phyloP scores from a whole-genome alignment of 1,284 basidiomycete species.

The Ustilago xerochloae region DNA sequence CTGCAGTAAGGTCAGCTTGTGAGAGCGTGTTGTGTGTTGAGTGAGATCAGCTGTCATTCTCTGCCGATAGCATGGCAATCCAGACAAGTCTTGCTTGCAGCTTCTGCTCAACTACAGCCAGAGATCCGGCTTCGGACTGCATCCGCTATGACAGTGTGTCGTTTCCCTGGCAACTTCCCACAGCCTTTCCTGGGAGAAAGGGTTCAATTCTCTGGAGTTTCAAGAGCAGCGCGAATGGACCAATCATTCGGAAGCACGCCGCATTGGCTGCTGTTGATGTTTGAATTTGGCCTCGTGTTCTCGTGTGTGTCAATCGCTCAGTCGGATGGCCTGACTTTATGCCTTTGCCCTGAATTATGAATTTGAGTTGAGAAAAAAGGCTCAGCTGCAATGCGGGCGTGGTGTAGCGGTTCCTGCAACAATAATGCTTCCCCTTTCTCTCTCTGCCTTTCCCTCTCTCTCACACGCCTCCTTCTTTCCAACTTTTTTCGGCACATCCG shows the following conservation, averaged over 20 bases:
- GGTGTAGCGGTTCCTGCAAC: not conserved
- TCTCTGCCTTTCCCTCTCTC: not conserved
- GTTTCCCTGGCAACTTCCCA: too few relatives aligned
- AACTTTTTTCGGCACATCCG: not conserved
- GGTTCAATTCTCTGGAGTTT: not conserved
- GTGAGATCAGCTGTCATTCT: not conserved
- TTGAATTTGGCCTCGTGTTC: not conserved
- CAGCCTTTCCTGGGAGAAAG: too few relatives aligned
- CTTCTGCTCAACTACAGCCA: not conserved
- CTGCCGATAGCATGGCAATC: not conserved
- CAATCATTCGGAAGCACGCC: conserved; percentile 8
- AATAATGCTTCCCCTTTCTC: too few relatives aligned
- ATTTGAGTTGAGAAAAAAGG: not conserved
- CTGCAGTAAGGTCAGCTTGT: too few relatives aligned
- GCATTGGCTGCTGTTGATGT: not conserved
- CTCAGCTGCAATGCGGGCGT: not conserved
- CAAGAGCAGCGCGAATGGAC: conserved; percentile 2
- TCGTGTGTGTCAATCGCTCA: too few relatives aligned
- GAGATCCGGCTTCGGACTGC: too few relatives aligned
- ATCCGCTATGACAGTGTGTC: too few relatives aligned
- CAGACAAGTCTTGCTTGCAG: too few relatives aligned
- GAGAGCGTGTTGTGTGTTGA: too few relatives aligned
- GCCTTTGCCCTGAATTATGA: not conserved
- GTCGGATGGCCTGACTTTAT: not conserved
- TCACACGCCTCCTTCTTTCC: not conserved